Base-by-base conservation (phyloP, 495 filamentous ascomycete genomes). In the Tuber calosporum region DNA sequence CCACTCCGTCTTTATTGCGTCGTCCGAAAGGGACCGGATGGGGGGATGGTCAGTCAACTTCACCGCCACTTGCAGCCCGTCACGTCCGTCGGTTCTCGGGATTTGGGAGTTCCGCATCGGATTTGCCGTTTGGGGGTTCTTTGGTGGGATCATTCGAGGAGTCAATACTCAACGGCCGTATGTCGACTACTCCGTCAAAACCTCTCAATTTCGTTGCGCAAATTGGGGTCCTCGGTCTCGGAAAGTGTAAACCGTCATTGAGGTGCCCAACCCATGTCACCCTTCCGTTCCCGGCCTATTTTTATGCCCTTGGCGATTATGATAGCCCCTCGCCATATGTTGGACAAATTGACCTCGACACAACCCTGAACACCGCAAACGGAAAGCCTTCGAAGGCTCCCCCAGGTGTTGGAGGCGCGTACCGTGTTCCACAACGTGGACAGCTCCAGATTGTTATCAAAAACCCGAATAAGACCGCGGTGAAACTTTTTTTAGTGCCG, bases 131-230 rank as follows among this genome's bases (percentile, higher is more conserved):
- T 84, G 94, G 94, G 37, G 73, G 69, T 15, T 92, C 94, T 5
- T 93, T 99, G 90, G 95, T 99, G 26, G 95, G 95, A 0, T 97
- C 95, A 4, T 99, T 97, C 78, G 95, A 99, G 82, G 95, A 99
- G 83, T 97, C 93, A 4, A 97, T 99, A 69, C 84, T 99, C 4
- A 89, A 92, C 36, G 95, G 95, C 39, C 88, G 96, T 71, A 99
- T 99, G 95, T 98, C 96, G 62, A 98, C 93, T 19, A 95, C 90
- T 13, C 96, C 95, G 3, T 98, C 95, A 13, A 94, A 92, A 71
- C 95, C 95, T 39, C 84, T 99, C 34, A 90, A 96, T 75, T 99
- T 99, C 81, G 87, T 94, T 30, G 96, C 95, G 62, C 93, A 97
- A 81, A 98, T 99, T 72, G 95, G 95, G 39, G 95, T 98, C 0